These are phyloP conservation scores for Diaporthe vexans DNA, from an alignment of 2,329 filamentous ascomycete species.

Conservation along the genomic window DNA sequence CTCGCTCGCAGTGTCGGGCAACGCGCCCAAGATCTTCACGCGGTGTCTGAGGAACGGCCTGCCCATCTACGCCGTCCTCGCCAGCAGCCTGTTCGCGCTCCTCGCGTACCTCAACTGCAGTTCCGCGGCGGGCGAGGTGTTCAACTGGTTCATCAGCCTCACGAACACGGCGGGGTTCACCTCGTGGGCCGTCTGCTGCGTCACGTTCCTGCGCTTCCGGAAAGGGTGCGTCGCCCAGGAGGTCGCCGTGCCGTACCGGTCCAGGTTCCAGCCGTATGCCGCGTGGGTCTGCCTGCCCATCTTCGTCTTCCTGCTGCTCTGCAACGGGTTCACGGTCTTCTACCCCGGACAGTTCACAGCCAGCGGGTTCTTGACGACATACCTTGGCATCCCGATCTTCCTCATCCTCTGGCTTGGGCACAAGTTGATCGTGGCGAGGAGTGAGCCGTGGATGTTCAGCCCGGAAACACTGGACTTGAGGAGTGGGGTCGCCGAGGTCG, in stretches of 20 bases:
- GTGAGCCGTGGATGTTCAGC: constrained; percentile 1
- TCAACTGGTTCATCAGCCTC: constrained; percentile 71
- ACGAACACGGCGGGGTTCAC: constrained; percentile 66
- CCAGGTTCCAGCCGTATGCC: constrained; percentile 69
- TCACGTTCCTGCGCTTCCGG: constrained; percentile 72
- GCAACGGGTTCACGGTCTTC: constrained; percentile 77
- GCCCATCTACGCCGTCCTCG: constrained; percentile 51
- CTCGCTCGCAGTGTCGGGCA: constrained; percentile 60
- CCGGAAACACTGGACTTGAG: background rate
- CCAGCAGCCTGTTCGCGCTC: constrained; percentile 71
- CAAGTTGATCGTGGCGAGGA: constrained; percentile 44
- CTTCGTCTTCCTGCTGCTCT: constrained; percentile 59
- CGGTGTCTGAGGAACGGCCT: constrained; percentile 61
- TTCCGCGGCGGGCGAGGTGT: constrained; percentile 69
- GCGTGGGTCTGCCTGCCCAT: constrained; percentile 59
- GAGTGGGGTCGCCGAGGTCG: background rate
- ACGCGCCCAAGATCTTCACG: constrained; percentile 61
- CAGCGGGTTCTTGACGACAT: constrained; percentile 71
- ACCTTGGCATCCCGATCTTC: constrained; percentile 76
- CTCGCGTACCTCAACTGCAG: constrained; percentile 76
- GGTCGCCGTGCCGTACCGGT: constrained; percentile 65
- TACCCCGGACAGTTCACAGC: constrained; percentile 70
- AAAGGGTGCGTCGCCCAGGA: constrained; percentile 61
- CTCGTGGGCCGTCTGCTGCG: constrained; percentile 66
- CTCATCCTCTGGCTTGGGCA: constrained; percentile 67